Evolutionary conservation across 441 rosid genomes (phyloP), one percentile per base, ranked within the genome.

Genomic region (Arabidopsis hybrid): DNA sequence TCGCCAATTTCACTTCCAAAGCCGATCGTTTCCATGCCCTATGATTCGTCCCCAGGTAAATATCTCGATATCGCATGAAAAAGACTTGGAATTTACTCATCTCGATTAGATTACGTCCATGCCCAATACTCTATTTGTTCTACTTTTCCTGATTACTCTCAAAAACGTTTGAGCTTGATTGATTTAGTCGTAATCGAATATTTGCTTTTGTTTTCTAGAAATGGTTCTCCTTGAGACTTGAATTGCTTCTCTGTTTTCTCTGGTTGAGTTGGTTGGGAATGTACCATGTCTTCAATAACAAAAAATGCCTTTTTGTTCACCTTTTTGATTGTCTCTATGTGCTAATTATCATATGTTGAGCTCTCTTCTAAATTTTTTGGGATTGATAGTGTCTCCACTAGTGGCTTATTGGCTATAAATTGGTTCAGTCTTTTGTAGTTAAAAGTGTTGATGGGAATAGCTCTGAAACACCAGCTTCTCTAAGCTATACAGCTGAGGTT

Each of bases 401-500:
- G 26, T 49, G 32, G 34, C 59, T 74, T 32, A 71, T 72, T 52
- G 8, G 45, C 65, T 60, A 45, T 46, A 42, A 39, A 21, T 58
- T 16, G 42, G 29, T 78, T 50, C 74, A 93, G 97, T 69, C 77
- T 65, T 82, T 80, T 77, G 71, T 85, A 65, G 78, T 76, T 29
- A 83, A 81, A 90, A 83, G 88, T 62, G 67, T 84, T 65, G 88
- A 82, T 65, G 90, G 79, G 58, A 73, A 51, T 2, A 74, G 75
- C 62, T 47, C 75, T 1, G 81, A 81, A 14, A 42, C 81, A 71
- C 43, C 82, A 51, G 71, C 72, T 66, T 72, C 78, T 36, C 75
- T 75, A 56, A 81, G 80, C 72, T 81, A 73, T 77, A 51, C 80
- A 12, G 84, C 83, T 66, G 85, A 82, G 53, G 87, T 79, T 65